Base-by-base conservation (phyloP, 345 rosid genomes). In the Eucalyptus rudis region DNA sequence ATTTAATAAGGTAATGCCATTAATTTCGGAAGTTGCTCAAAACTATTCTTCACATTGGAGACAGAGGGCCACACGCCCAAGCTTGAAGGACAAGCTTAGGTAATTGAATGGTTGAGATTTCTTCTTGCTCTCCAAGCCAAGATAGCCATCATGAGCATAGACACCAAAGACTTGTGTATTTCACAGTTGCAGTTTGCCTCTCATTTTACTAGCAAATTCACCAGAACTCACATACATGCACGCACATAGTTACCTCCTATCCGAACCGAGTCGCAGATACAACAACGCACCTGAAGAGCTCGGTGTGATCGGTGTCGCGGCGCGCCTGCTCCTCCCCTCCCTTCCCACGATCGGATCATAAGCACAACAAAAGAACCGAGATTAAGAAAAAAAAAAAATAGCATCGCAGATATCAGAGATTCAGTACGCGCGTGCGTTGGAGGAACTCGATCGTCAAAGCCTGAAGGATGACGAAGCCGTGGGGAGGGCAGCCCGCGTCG, bases 251-350 rank as follows among this genome's bases (percentile, higher is more conserved):
- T 49, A 25, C 22, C 31, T 29, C 58, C 68, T 7, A 29, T 40
- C 45, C 50, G 36, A 87, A 43, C 49, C 68, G 0, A 50, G 7
- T 29, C 2, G 44, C 33, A 29, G 15, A 24, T 44, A 22, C 22
- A 54, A 88, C 66, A 68, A 86, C 15, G 59, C 89, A 97, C 99
- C 98, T 95, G 92, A 97, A 97, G 88, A 96, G 96, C 89, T 97
- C 97, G 33, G 90, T 6, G 90, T 96, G 99, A 95, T 97, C 99
- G 50, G 98, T 97, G 92, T 98, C 96, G 90, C 96, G 92, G 13
- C 99, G 96, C 68, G 88, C 92, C 91, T 95, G 90, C 86, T 97
- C 98, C 49, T 96, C 97, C n/a, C 99, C 99, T 86, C 99, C 99
- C 98, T 97, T 89, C 22, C 56, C 31, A 89, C 2, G 14, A 86